A percentile compares a stretch with the other conserved stretches of the same genome.
These are phyloP conservation scores for Candida tropicalis DNA, from an alignment of 1,139 yeast species.

Conservation along the genomic window DNA sequence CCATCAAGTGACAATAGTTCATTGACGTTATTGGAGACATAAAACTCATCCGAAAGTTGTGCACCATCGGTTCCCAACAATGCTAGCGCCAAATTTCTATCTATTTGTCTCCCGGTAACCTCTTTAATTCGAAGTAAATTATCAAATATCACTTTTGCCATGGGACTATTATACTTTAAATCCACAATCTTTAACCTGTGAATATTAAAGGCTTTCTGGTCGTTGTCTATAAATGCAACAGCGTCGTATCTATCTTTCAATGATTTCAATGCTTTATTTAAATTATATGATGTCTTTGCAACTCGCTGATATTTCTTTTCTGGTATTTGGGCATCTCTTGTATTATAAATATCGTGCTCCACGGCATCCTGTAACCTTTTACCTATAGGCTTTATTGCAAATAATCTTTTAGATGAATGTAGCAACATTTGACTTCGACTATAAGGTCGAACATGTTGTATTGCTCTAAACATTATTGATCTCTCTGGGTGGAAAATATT, in stretches of 20 bases:
- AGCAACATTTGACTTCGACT: not conserved
- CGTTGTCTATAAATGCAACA: constrained; percentile 17
- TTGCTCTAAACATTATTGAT: not conserved
- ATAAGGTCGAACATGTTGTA: not conserved
- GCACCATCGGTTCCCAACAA: constrained; percentile 59
- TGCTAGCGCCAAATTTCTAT: constrained; percentile 48
- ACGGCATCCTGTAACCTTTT: constrained; percentile 3
- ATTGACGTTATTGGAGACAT: constrained; percentile 54
- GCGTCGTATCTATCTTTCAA: constrained; percentile 20
- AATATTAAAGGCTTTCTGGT: constrained; percentile 18
- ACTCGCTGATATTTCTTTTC: not conserved
- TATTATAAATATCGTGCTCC: not conserved
- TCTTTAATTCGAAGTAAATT: constrained; percentile 30
- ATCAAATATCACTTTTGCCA: constrained; percentile 31
- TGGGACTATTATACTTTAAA: constrained; percentile 20
- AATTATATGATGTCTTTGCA: not conserved
- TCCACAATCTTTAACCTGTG: constrained; percentile 23
- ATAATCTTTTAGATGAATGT: not conserved
- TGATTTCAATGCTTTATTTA: not conserved
- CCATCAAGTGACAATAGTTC: constrained; percentile 53
- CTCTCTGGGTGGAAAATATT: not conserved
- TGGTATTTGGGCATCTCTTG: not conserved
- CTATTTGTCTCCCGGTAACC: constrained; percentile 30
- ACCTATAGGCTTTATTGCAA: constrained; percentile 5
- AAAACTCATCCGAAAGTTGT: constrained; percentile 57